Conservation (phyloP, 345 rosid species). For the Populus euphratica region DNA sequence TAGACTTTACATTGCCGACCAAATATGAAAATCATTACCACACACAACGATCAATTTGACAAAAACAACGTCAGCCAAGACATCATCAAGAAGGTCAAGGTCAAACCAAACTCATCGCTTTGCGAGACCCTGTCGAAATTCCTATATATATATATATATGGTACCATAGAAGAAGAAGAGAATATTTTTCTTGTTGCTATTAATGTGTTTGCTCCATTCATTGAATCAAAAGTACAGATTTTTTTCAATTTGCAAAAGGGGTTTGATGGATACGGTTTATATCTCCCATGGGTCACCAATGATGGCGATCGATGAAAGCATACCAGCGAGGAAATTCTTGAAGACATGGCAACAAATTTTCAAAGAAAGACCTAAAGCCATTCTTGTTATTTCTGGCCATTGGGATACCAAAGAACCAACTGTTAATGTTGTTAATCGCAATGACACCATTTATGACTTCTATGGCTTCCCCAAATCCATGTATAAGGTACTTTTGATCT, state of each 20-base stretch:
- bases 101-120: neutral
- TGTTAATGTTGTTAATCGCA: conserved; percentile 51
- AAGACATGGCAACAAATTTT: conserved; percentile 50
- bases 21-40: too few species aligned
- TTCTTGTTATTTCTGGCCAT: conserved; percentile 75
- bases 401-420: conserved; percentile 76
- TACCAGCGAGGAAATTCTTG: conserved; percentile 69
- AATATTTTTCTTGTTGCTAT: neutral
- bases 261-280: conserved; percentile 48
- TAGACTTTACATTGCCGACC: too few species aligned
- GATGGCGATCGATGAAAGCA: conserved; percentile 63
- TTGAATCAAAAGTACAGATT: neutral
- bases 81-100: neutral
- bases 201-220: neutral
- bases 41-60: neutral
- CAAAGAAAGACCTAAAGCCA: conserved; percentile 52
- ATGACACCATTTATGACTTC: conserved; percentile 80
- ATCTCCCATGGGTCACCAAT: conserved; percentile 84
- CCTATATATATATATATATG: neutral
- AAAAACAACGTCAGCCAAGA: neutral
- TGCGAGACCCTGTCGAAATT: too few species aligned
- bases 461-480: conserved; percentile 65
- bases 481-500: conserved; percentile 49
- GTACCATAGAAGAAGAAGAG: too few species aligned
- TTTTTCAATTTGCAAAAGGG: neutral